Conservation (phyloP, 148 eudicot genomes). For the Silene uniflora region DNA sequence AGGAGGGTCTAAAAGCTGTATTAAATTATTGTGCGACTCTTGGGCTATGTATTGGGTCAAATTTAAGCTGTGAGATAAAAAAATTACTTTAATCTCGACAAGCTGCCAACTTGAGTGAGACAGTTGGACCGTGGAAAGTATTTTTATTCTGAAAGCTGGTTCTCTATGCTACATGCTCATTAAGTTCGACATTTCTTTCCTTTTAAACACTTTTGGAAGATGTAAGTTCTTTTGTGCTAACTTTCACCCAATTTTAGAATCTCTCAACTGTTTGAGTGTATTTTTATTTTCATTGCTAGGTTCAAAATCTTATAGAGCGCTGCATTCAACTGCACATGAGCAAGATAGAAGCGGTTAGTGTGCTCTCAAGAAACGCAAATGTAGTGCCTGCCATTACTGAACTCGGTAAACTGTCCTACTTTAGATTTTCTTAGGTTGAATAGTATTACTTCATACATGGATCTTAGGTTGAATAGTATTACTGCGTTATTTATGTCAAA, state of each 20-base stretch:
- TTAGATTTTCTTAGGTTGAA: not conserved
- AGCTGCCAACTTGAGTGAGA: not conserved
- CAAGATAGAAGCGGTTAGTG: conserved; percentile 59
- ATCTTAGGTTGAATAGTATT: not conserved
- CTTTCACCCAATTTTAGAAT: not conserved
- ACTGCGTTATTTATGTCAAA: not conserved
- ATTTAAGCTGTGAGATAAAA: not conserved
- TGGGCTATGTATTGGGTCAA: not conserved
- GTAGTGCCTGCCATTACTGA: conserved; percentile 76
- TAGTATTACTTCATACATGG: not conserved
- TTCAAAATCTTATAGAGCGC: conserved; percentile 85
- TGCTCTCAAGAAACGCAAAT: conserved; percentile 60
- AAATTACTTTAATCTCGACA: not conserved
- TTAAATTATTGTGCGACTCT: not conserved
- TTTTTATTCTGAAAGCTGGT: not conserved
- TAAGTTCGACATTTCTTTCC: not conserved
- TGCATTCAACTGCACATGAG: conserved; percentile 90
- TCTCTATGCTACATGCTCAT: not conserved
- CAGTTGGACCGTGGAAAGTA: not conserved
- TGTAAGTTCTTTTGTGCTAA: not conserved
- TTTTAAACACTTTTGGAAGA: not conserved
- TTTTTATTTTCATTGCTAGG: conserved; percentile 37
- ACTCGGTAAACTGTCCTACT: conserved; percentile 45
- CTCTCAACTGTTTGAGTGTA: not conserved
- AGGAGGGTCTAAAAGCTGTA: not conserved